Percentiles rank a stretch among this genome's conserved stretches.
phyloP scores from a whole-genome alignment of 139 green algal species.

The Closterium sp. region DNA sequence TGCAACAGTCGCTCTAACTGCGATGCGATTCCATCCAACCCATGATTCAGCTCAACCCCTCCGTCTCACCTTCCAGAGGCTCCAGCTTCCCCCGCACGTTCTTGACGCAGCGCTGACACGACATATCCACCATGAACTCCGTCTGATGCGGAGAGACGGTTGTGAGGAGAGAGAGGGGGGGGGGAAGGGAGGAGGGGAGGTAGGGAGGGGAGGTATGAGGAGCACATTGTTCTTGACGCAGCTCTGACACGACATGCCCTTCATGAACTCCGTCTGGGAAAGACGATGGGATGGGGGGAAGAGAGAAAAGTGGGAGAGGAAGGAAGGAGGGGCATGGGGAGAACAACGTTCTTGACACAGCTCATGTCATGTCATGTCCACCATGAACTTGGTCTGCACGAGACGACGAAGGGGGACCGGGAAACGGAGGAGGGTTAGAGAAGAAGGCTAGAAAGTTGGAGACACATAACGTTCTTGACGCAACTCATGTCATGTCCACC shows the following conservation, averaged over 20 bases:
- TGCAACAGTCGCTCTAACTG: too few species aligned
- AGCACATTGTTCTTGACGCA: conserved; percentile 28
- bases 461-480: conserved; percentile 9
- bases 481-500: conserved; percentile 42
- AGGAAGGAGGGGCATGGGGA: neutral
- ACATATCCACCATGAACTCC: conserved; percentile 50
- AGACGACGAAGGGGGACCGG: too few species aligned
- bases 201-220: neutral
- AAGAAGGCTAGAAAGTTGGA: too few species aligned
- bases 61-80: conserved; percentile 33
- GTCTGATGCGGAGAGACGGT: too few species aligned
- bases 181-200: too few species aligned
- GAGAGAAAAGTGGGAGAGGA: too few species aligned
- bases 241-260: conserved; percentile 41
- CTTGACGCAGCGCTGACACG: conserved; percentile 41
- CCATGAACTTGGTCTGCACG: too few species aligned
- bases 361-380: neutral
- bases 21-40: too few species aligned
- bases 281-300: too few species aligned
- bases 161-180: too few species aligned
- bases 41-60: too few species aligned
- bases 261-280: conserved; percentile 39
- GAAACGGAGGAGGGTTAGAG: too few species aligned
- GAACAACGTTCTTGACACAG: conserved; percentile 26
- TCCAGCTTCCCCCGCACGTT: conserved; percentile 32